phyloP scores from a whole-genome alignment of 768 basidiomycete species.

The Termitomyces sp. region DNA sequence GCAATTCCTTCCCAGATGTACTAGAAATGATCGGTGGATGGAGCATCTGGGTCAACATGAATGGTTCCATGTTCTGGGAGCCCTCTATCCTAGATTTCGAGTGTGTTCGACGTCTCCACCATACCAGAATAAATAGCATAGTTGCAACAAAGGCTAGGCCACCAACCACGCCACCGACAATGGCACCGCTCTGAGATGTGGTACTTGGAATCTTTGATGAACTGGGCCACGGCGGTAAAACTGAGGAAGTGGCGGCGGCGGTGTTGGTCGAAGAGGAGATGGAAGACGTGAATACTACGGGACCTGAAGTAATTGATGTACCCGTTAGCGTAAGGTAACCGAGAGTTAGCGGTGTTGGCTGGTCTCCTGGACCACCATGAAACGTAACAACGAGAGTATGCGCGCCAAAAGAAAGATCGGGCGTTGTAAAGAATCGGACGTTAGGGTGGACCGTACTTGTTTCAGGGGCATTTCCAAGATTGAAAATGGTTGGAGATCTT shows the following conservation, averaged over 20 bases:
- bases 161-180: neutral
- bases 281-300: neutral
- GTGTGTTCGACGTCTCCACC: neutral
- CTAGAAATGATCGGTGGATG: neutral
- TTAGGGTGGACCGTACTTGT: neutral
- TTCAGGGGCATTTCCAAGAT: neutral
- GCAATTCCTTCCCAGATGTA: neutral
- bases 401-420: neutral
- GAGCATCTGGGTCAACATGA: neutral
- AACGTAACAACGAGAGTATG: neutral
- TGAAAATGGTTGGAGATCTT: neutral
- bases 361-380: neutral
- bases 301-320: neutral
- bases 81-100: neutral
- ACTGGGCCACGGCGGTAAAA: neutral
- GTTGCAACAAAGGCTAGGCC: neutral
- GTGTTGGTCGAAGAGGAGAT: neutral
- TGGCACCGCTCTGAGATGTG: neutral
- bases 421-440: neutral
- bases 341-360: neutral
- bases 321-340: neutral
- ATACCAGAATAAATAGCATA: neutral
- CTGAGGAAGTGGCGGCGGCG: neutral
- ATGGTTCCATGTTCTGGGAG: neutral
- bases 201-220: neutral